Base-by-base conservation (phyloP, 2,329 filamentous ascomycete genomes). In the Phyllosticta citrichinensis region DNA sequence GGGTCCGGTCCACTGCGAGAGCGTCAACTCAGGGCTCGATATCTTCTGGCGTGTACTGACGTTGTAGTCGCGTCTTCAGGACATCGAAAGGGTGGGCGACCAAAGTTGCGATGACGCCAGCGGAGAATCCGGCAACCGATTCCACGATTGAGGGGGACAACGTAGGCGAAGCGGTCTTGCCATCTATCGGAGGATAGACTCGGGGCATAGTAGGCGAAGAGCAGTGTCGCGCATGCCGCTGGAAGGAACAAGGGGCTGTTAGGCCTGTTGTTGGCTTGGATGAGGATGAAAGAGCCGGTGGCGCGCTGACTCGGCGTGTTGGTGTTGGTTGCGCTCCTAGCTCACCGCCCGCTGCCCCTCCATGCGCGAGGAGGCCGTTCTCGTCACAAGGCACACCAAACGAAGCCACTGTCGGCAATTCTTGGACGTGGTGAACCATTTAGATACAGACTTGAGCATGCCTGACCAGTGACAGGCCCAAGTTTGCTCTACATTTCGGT, bases 61-160 rank as follows among this genome's bases (percentile, higher is more conserved):
- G 86, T 78, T 99, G 94, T 71, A 99, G 85, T 65, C 94, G 88
- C 63, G 93, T 97, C 81, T 99, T 99, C 72, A 97, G 86, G 65
- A 99, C 86, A 76, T 99, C 94, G 63, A 99, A 84, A 33, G 94
- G 94, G 72, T 97, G 93, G 58, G 94, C 88, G 61, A 86, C 87
- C 56, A 97, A 81, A 24, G 94, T 97, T 58, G 92, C 88, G 67
- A 91, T 82, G 61, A 91, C 82, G 64, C 94, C 94, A 63, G 94
- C 94, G 65, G 87, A 88, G 74, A 99, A 87, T 68, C 94, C 94
- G 64, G 94, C 91, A 73, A 92, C 80, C 70, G 88, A 87, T 82
- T 97, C 94, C 75, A 97, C 83, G 71, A 89, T 75, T 68, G 88
- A 90, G 75, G 89, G 85, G 73, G 83, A 70, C 27, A 74, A 62